Conservation (phyloP, 495 filamentous ascomycete genomes). For the Podospora appendiculata region DNA sequence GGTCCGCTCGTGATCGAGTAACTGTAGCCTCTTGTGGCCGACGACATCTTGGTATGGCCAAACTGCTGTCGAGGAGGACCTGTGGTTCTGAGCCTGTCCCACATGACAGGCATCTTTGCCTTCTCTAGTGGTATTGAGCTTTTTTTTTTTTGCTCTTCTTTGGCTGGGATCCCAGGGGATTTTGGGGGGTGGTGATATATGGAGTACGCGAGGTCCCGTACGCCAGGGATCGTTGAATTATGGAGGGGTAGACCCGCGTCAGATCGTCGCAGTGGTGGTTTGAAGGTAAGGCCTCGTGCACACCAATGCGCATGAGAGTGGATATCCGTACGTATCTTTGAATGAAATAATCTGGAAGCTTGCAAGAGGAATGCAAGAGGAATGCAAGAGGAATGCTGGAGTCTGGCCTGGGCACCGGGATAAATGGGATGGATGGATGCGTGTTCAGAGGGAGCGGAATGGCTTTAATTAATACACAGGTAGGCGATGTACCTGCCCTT, state of each 20-base stretch:
- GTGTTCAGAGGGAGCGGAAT: no score
- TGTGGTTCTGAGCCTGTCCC: slow-evolving; percentile 9
- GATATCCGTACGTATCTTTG: no score
- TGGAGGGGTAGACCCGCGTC: slow-evolving; percentile 4
- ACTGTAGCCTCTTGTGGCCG: slow-evolving; percentile 17
- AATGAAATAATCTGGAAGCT: no score
- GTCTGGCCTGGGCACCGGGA: no score
- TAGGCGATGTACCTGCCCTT: no score
- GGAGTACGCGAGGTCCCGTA: no score
- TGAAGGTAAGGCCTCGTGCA: slow-evolving; percentile 7
- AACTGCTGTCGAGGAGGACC: slow-evolving; percentile 2
- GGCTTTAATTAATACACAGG: no score
- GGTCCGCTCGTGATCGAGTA: slow-evolving; percentile 25
- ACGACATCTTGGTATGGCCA: slow-evolving; percentile 3
- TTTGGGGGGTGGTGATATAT: neutral
- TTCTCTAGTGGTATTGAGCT: neutral
- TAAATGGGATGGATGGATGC: no score
- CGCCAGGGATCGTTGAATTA: neutral
- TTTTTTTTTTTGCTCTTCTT: slow-evolving; percentile 2
- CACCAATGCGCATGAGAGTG: slow-evolving; percentile 3
- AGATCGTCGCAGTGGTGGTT: slow-evolving; percentile 19
- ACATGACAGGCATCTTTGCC: slow-evolving; percentile 9
- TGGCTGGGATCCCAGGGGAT: neutral
- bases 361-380: no score
- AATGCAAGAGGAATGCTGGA: no score